Percentiles rank a stretch among this genome's conserved stretches.
Conservation (phyloP, 768 basidiomycete species). For the Tylopilus sp. region DNA sequence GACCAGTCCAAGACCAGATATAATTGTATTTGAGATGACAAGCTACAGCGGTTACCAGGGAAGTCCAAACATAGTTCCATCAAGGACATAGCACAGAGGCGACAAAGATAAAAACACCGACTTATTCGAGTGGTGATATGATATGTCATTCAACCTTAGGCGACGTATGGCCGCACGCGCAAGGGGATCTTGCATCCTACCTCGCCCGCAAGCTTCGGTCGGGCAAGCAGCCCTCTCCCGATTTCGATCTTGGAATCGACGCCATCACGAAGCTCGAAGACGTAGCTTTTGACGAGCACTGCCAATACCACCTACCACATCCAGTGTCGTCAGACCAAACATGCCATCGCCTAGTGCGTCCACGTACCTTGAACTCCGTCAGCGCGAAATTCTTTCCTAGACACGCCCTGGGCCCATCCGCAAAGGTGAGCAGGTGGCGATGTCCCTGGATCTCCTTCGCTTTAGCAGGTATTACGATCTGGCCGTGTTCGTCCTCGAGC, state of each 20-base stretch:
- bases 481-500: background rate
- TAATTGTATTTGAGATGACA: no score
- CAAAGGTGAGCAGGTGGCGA: background rate
- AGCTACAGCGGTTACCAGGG: no score
- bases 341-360: background rate
- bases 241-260: conserved; percentile 15
- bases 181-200: conserved; percentile 26
- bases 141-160: background rate
- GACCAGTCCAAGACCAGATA: no score
- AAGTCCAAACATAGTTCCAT: no score
- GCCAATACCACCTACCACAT: conserved; percentile 15
- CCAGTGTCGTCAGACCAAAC: background rate
- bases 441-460: background rate
- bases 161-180: conserved; percentile 14
- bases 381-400: background rate
- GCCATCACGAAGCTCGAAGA: conserved; percentile 35
- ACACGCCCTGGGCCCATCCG: background rate
- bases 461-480: background rate
- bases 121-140: no score
- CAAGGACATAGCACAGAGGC: no score
- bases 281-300: conserved; percentile 39
- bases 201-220: conserved; percentile 1
- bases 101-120: no score
- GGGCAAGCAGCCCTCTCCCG: background rate
- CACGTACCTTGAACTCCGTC: background rate